Conservation (phyloP, 495 filamentous ascomycete species). For the Hypoxylon intermedium region DNA sequence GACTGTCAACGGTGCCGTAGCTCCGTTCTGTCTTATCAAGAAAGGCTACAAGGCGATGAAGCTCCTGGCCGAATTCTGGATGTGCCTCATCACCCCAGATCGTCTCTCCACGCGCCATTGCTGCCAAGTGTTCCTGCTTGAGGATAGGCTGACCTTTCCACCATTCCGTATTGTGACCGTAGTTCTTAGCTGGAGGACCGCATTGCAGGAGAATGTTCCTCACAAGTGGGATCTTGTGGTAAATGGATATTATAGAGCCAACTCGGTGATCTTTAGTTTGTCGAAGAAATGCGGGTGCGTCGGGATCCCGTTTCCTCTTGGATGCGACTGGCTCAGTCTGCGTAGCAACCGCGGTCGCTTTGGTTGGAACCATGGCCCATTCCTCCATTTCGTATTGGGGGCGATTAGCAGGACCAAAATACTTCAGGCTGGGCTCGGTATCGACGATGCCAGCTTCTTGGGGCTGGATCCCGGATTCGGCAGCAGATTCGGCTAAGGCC, state of each 20-base stretch:
- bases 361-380: constrained; percentile 75
- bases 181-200: constrained; percentile 60
- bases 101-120: constrained; percentile 51
- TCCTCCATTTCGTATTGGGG: constrained; percentile 71
- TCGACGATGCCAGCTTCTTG: constrained; percentile 56
- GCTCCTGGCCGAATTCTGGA: constrained; percentile 57
- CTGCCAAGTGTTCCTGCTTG: constrained; percentile 62
- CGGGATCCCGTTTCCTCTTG: constrained; percentile 64
- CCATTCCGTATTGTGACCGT: constrained; percentile 78
- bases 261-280: constrained; percentile 65
- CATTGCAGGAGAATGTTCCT: constrained; percentile 73
- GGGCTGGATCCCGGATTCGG: constrained; percentile 45
- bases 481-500: constrained; percentile 47
- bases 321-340: constrained; percentile 43
- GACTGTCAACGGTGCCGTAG: constrained; percentile 76
- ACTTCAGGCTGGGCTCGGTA: constrained; percentile 38
- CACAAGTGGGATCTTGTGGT: constrained; percentile 83
- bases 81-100: constrained; percentile 55
- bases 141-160: constrained; percentile 78
- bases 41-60: constrained; percentile 87
- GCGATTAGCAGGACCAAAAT: constrained; percentile 77
- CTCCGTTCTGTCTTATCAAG: constrained; percentile 76
- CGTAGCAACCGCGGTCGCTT: constrained; percentile 43
- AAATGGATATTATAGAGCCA: constrained; percentile 74
- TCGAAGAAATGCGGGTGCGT: constrained; percentile 75